Evolutionary conservation across 2,329 filamentous ascomycete genomes (phyloP), one percentile per base, ranked within the genome.

Genomic region (Madurella fahalii): DNA sequence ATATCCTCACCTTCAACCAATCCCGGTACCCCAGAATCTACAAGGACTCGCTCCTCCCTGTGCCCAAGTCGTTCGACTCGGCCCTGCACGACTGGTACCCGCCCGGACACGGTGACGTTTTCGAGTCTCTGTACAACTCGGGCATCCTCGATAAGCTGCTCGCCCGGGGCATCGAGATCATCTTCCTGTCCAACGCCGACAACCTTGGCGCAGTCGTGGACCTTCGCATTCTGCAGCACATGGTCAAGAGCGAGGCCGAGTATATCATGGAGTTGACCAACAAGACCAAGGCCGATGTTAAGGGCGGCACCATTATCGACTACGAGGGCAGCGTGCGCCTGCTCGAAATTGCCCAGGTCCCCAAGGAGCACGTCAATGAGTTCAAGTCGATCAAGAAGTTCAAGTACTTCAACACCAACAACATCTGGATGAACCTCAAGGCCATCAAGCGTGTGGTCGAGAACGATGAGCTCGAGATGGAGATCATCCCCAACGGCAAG

Each of bases 331-430:
- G 89, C 54, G 93, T 95, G 65, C 92, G 94, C 70, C 87, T 99
- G 64, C 88, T 99, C 50, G 94, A 99, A 80, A 96, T 99, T 68
- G 94, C 94, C 13, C 94, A 99, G 81, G 94, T 99, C 37, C 94
- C 94, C 76, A 99, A 97, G 85, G 91, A 99, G 81, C 94, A 99
- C 77, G 90, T 94, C 73, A 97, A 99, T 78, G 94, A 99, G 80
- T 99, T 99, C 90, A 99, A 99, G 86, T 96, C 92, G 47, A 99
- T 99, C 83, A 99, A 99, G 87, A 99, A 99, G 84, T 99, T 99
- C 88, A 96, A 95, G 84, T 99, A 99, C 86, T 99, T 99, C 87
- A 99, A 99, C 85, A 99, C 94, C 76, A 99, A 99, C 89, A 99
- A 99, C 84, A 96, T 99, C 77, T 99, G 94, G 94, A 89, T 99